Evolutionary conservation across 768 basidiomycete genomes (phyloP).

Genomic region (Pleurotus eryngii): DNA sequence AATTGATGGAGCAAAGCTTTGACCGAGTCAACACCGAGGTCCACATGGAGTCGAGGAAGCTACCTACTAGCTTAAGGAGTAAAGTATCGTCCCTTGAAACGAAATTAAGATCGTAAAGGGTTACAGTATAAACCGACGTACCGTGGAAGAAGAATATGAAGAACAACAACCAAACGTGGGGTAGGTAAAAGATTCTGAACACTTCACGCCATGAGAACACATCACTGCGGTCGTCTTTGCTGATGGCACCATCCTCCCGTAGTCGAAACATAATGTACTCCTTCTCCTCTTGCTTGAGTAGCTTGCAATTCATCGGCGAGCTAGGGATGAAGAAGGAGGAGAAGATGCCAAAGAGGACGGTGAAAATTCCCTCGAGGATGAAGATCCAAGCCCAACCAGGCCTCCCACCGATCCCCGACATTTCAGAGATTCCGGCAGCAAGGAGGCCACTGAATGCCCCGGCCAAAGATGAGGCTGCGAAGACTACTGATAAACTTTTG

Average conservation of each 20-base stretch:
- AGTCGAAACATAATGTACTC: conserved; percentile 38
- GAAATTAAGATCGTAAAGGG: neutral
- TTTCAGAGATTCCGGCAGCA: conserved; percentile 48
- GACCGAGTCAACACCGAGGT: conserved; percentile 24
- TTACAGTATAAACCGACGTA: neutral
- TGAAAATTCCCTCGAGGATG: conserved; percentile 47
- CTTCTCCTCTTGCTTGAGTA: conserved; percentile 35
- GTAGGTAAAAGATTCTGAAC: conserved; percentile 22
- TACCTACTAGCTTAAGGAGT: conserved; percentile 17
- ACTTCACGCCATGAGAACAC: conserved; percentile 38
- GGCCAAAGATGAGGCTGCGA: conserved; percentile 31
- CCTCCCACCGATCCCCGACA: conserved; percentile 40
- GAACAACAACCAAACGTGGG: conserved; percentile 33
- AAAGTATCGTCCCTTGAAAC: conserved; percentile 12
- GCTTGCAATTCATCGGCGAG: conserved; percentile 30
- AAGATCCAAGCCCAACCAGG: conserved; percentile 64
- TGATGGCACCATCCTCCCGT: conserved; percentile 22
- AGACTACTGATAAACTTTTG: conserved; percentile 30
- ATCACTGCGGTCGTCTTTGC: conserved; percentile 21
- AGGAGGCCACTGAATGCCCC: conserved; percentile 60
- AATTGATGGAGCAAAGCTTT: conserved; percentile 58
- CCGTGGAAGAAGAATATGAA: conserved; percentile 33
- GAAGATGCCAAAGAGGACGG: conserved; percentile 38
- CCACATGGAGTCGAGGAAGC: neutral
- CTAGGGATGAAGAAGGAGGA: conserved; percentile 40